Percentiles rank a stretch among this genome's conserved stretches.
phyloP scores from a whole-genome alignment of 2,329 filamentous ascomycete species.

The Aspergillus sp. region DNA sequence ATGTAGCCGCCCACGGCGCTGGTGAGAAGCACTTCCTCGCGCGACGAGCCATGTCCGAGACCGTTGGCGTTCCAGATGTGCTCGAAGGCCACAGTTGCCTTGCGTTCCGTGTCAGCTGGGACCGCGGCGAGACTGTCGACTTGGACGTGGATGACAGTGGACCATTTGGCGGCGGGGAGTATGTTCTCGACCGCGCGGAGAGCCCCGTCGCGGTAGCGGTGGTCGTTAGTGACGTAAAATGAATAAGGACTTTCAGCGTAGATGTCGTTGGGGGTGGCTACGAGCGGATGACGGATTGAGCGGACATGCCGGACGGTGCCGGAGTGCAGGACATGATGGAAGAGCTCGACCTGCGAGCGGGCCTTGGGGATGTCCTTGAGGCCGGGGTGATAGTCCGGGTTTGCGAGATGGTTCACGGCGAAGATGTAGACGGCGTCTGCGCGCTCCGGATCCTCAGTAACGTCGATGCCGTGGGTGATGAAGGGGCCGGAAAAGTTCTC shows the following conservation, averaged over 20 bases:
- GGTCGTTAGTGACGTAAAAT: conserved; percentile 64
- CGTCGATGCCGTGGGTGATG: conserved; percentile 62
- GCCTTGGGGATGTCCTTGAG: conserved; percentile 39
- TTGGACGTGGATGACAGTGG: conserved; percentile 51
- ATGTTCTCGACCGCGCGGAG: conserved; percentile 53
- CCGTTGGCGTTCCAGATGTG: conserved; percentile 60
- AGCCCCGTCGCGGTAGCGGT: conserved; percentile 53
- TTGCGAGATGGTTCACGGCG: conserved; percentile 61
- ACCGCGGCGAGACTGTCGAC: conserved; percentile 29
- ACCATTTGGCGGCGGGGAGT: conserved; percentile 49
- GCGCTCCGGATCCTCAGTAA: conserved; percentile 53
- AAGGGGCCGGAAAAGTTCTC: conserved; percentile 57
- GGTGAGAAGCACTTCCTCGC: conserved; percentile 35
- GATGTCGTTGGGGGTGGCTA: conserved; percentile 62
- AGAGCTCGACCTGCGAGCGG: conserved; percentile 60
- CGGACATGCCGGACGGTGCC: conserved; percentile 50
- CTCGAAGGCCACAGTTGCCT: conserved; percentile 47
- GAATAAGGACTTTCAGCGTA: conserved; percentile 49
- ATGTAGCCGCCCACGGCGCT: conserved; percentile 51
- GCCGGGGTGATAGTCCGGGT: conserved; percentile 41
- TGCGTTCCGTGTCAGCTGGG: conserved; percentile 39
- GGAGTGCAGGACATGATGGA: conserved; percentile 54
- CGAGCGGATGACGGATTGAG: conserved; percentile 55
- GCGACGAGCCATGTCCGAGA: conserved; percentile 51
- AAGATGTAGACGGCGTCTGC: conserved; percentile 58